phyloP scores from a whole-genome alignment of 176 grass and related monocot species.

The Zea luxurians region DNA sequence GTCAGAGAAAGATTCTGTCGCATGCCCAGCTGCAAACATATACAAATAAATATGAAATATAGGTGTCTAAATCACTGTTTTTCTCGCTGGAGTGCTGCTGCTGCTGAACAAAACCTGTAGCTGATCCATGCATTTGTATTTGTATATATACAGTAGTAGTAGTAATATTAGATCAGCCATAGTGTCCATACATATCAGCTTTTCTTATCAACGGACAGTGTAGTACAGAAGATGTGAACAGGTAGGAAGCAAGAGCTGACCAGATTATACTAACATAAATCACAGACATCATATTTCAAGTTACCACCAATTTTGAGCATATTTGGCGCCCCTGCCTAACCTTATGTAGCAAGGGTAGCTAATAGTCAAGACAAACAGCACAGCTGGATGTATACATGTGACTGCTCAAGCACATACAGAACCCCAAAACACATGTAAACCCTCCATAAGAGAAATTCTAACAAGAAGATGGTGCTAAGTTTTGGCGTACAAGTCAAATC shows the following conservation, averaged over 20 bases:
- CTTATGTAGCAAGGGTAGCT: background rate
- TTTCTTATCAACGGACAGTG: no score
- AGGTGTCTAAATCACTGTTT: background rate
- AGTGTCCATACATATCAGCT: no score
- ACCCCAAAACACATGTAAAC: slow-evolving; percentile 1
- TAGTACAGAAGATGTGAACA: no score
- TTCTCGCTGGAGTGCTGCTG: background rate
- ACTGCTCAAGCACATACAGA: slow-evolving; percentile 20
- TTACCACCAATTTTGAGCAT: background rate
- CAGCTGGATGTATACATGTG: background rate
- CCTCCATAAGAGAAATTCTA: slow-evolving; percentile 1
- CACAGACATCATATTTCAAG: slow-evolving; percentile 7
- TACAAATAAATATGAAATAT: slow-evolving; percentile 24
- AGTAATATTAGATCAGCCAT: no score
- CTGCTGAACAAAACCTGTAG: no score
- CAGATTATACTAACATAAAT: slow-evolving; percentile 12
- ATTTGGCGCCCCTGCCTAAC: background rate
- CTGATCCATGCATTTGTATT: no score
- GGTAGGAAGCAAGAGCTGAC: no score
- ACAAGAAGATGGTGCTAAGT: background rate
- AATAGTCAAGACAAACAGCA: background rate
- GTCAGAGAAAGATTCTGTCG: slow-evolving; percentile 94
- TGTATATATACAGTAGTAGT: no score
- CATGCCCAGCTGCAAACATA: slow-evolving; percentile 87
- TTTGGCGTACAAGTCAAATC: background rate